A percentile compares a stretch with the other conserved stretches of the same genome.
Conservation (phyloP, 345 rosid genomes). For the Citrus maxima region DNA sequence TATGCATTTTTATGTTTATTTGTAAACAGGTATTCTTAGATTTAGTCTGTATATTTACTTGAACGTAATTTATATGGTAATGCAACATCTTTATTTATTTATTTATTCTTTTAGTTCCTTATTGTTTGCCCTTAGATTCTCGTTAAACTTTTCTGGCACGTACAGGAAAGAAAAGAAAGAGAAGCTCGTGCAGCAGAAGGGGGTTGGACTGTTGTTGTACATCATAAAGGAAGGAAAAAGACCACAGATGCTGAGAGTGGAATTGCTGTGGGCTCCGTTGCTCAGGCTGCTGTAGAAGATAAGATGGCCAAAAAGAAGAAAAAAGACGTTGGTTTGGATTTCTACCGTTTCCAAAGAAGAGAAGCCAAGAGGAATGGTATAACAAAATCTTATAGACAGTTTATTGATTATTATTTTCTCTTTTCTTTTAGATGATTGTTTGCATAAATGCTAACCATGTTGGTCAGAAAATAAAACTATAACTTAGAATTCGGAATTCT, state of each 20-base stretch:
- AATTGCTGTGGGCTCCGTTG: conserved; percentile 72
- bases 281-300: conserved; percentile 63
- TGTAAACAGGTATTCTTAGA: neutral
- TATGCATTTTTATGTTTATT: neutral
- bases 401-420: neutral
- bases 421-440: neutral
- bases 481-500: neutral
- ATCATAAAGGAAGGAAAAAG: conserved; percentile 95
- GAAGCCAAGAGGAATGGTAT: conserved; percentile 87
- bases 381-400: conserved; percentile 8
- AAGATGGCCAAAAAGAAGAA: conserved; percentile 66
- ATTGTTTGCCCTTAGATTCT: conserved; percentile 5
- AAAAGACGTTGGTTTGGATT: conserved; percentile 65
- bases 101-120: neutral
- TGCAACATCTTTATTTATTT: neutral
- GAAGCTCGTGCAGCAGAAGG: conserved; percentile 90
- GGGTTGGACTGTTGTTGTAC: conserved; percentile 95
- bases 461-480: neutral
- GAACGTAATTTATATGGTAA: neutral
- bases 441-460: neutral
- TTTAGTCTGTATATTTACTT: neutral
- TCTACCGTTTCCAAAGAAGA: conserved; percentile 89
- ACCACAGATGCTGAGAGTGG: conserved; percentile 78
- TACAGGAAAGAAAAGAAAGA: conserved; percentile 71
- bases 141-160: conserved; percentile 7